Evolutionary conservation across 1,139 yeast species (phyloP), one percentile per base, ranked within the genome.

Genomic region (Taphrina wiesneri): DNA sequence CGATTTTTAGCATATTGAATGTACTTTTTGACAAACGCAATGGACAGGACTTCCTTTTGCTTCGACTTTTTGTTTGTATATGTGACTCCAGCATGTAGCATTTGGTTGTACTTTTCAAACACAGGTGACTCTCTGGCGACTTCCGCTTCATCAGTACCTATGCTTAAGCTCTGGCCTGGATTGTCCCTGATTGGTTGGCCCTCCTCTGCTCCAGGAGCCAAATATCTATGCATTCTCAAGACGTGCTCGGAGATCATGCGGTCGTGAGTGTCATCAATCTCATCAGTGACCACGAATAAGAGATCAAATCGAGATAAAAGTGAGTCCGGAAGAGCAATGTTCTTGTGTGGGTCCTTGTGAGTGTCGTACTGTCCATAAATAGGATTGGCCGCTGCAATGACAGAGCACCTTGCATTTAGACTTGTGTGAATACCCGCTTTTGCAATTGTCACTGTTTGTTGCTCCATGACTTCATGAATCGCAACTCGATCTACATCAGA

Each of bases 381-480:
- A 0, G 99, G 99, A 75, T 93, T 93, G 9, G 99, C 99, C 32
- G 99, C 99, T 0, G 99, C 99, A 72, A 95, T 85, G 23, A 93
- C 99, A 47, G 96, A 88, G 79, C 99, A 93, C 73, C 99, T 85
- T 17, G 99, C 99, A 76, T 93, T 93, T 72, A 93, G 82, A 4
- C 98, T 88, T 0, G 99, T 92, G 75, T 93, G 98, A 72, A 93
- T 93, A 72, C 99, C 99, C 0, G 99, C 99, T 76, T 93, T 95
- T 60, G 99, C 97, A 75, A 93, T 92, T 0, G 99, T 93, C 34
- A 93, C 97, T 0, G 99, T 93, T 76, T 95, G 99, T 78, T 93
- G 99, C 80, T 93, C 99, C 99, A 93, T 95, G 62, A 93, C 99
- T 83, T 93, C 99, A 78, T 93, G 99, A 74, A 93, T 93, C 0